Base-by-base conservation (phyloP, 805 yeast genomes). In the Pachysolen tannophilus region DNA sequence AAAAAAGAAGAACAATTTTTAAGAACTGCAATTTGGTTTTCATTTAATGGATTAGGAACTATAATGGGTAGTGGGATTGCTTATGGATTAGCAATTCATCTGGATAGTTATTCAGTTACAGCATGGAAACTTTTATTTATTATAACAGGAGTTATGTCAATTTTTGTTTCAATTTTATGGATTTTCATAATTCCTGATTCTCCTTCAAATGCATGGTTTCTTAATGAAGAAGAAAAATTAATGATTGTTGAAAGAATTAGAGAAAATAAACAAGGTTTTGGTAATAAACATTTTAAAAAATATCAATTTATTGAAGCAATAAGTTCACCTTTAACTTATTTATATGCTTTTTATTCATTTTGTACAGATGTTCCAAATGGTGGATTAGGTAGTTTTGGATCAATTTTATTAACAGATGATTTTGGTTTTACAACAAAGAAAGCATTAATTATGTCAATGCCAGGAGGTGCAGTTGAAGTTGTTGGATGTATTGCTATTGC, bases 71-170 rank as follows among this genome's bases (percentile, higher is more conserved):
- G 68, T 20, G 63, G 66, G 8, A 67, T 78, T 38, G 75, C 82
- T 1, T 75, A 75, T 44, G 80, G 78, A 11, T 46, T 70, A 33
- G 55, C 62, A 39, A 40, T 41, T 8, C 60, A 68, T 44, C 56
- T 52, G 10, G 56, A 51, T n/a, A 34, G 49, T 6, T 70, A 64
- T 49, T 33, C 61, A 17, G 53, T 75, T 5, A 60, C 55, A 3
- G 63, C 78, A 3, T 82, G 88, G 88, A 74, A 70, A 48, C 52
- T 73, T 11, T 50, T 78, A 3, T 82, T 68, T 47, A 56, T 82
- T 32, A 61, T 78, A 20, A 66, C 73, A 27, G 94, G 92, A n/a
- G 49, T 63, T 6, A 62, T 74, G 37, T 78, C 85, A 3, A 52
- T 76, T 4, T 48, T 67, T 9, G 45, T 73, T 10, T 82, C 81